Percentiles rank a stretch among this genome's conserved stretches.
These are phyloP conservation scores for Gyromitra esculenta DNA, from an alignment of 2,329 filamentous ascomycete species.

Conservation along the genomic window DNA sequence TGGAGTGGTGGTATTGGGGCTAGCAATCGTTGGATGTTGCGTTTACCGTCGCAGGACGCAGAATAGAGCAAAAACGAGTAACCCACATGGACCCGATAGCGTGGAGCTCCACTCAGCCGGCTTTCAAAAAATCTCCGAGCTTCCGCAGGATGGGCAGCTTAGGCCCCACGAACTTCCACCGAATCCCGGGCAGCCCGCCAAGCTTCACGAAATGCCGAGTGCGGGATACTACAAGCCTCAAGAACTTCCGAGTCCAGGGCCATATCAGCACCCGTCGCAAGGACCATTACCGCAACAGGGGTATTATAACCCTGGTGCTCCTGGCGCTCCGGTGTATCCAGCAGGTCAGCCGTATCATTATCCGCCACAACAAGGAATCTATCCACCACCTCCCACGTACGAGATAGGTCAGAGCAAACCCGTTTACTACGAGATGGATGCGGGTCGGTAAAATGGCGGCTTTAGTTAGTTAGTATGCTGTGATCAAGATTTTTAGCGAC, in stretches of 20 bases:
- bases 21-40: conserved; percentile 9
- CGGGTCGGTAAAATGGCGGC: background rate
- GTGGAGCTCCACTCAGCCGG: conserved; percentile 19
- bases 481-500: background rate
- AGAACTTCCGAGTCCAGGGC: conserved; percentile 57
- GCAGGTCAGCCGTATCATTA: conserved; percentile 6
- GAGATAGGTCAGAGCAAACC: conserved; percentile 11
- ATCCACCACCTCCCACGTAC: conserved; percentile 33
- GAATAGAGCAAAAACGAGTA: background rate
- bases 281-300: conserved; percentile 1
- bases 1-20: background rate
- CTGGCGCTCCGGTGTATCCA: conserved; percentile 58
- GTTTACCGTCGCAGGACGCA: conserved; percentile 19
- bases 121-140: conserved; percentile 5
- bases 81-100: conserved; percentile 27
- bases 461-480: background rate
- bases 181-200: background rate
- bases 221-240: conserved; percentile 36
- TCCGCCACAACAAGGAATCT: conserved; percentile 12
- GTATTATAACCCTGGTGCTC: conserved; percentile 60
- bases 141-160: conserved; percentile 2
- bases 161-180: background rate
- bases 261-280: background rate
- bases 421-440: conserved; percentile 41
- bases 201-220: conserved; percentile 11